Conservation (phyloP, 306 rosid species). For the Arachis stenosperma region DNA sequence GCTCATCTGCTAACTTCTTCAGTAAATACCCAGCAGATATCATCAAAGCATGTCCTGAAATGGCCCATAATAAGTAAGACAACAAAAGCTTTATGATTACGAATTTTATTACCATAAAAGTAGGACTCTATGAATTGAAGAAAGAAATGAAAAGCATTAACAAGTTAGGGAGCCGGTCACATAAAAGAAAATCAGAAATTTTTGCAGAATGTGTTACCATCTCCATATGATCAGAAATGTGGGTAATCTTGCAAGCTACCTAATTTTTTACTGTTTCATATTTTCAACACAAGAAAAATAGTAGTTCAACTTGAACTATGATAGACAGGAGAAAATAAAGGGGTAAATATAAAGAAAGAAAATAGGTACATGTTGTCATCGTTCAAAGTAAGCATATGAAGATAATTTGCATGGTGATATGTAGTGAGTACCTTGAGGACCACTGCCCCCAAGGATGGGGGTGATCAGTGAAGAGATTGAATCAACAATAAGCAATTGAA, state of each 20-base stretch:
- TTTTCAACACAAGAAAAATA: conserved; percentile 1
- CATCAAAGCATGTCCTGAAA: conserved; percentile 85
- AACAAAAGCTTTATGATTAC: background rate
- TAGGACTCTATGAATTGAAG: background rate
- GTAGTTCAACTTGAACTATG: conserved; percentile 1
- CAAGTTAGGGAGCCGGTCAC: background rate
- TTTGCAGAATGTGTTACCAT: conserved; percentile 22
- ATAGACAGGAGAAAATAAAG: conserved; percentile 6
- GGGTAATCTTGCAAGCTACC: background rate
- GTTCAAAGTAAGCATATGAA: conserved; percentile 26
- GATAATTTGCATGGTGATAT: conserved; percentile 38
- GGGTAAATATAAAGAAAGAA: conserved; percentile 28
- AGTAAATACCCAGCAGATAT: conserved; percentile 77
- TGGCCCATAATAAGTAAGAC: conserved; percentile 41
- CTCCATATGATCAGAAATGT: background rate
- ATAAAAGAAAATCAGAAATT: conserved; percentile 6
- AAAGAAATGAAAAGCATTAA: conserved; percentile 28
- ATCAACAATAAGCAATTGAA: conserved; percentile 77
- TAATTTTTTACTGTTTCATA: background rate
- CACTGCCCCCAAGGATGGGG: conserved; percentile 81
- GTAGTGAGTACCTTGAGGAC: conserved; percentile 75
- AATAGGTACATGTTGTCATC: conserved; percentile 19
- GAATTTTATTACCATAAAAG: background rate
- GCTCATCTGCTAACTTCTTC: conserved; percentile 83
- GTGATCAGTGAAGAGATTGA: conserved; percentile 82